Percentiles rank a stretch among this genome's conserved stretches.
phyloP scores from a whole-genome alignment of 1,284 basidiomycete genomes.

The Spongiforma sp. region DNA sequence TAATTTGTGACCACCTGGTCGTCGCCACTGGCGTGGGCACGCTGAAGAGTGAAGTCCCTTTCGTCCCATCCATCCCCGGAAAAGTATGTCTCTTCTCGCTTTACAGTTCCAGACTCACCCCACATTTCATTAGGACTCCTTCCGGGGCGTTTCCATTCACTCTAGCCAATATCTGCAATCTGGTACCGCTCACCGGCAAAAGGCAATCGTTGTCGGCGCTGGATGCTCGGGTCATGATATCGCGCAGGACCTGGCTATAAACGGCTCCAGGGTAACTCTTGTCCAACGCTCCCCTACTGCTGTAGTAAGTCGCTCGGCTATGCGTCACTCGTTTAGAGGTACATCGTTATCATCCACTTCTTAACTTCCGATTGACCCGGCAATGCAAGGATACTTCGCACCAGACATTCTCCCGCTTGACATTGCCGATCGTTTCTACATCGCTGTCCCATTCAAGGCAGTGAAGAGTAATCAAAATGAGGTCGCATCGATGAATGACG shows the following conservation, averaged over 20 bases:
- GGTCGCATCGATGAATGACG: conserved; percentile 3
- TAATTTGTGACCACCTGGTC: conserved; percentile 12
- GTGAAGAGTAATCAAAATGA: conserved; percentile 11
- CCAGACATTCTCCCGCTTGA: conserved; percentile 20
- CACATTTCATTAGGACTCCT: not conserved
- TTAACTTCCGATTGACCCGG: not conserved
- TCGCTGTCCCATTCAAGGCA: conserved; percentile 19
- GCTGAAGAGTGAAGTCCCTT: conserved; percentile 8
- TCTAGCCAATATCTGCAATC: conserved; percentile 15
- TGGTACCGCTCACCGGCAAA: not conserved
- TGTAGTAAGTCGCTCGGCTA: conserved; percentile 18
- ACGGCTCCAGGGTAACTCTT: conserved; percentile 9
- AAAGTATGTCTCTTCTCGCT: not conserved
- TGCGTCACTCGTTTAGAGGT: conserved; percentile 17
- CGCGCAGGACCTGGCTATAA: conserved; percentile 17
- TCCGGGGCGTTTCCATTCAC: conserved; percentile 9
- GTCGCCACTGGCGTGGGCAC: conserved; percentile 16
- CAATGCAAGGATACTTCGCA: conserved; percentile 18
- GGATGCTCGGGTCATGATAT: conserved; percentile 25
- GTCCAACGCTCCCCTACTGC: conserved; percentile 21
- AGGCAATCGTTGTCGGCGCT: conserved; percentile 15
- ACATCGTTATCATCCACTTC: not conserved
- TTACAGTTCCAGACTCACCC: not conserved
- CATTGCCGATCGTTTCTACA: conserved; percentile 19
- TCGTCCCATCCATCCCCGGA: conserved; percentile 7